A percentile compares a stretch with the other conserved stretches of the same genome.
Evolutionary conservation across 305 asterid genomes (phyloP).

Genomic region (Coffea humblotiana): DNA sequence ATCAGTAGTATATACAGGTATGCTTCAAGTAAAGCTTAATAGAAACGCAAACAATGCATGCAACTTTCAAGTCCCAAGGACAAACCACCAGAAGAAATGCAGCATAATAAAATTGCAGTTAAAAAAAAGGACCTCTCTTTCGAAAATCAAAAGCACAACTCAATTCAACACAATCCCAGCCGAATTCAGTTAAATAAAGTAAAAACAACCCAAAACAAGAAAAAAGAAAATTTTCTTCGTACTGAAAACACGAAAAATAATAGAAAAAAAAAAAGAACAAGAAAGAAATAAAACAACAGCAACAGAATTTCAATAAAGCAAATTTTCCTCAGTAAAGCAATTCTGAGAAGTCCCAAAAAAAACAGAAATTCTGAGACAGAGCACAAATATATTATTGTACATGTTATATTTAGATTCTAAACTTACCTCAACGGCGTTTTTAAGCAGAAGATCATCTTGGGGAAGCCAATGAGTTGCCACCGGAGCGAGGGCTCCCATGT

Average conservation of each 20-base stretch:
- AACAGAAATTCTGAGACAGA: neutral
- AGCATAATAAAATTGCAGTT: neutral
- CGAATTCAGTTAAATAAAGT: neutral
- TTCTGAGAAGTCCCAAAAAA: neutral
- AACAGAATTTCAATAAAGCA: neutral
- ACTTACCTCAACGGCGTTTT: constrained; percentile 61
- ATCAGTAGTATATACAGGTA: neutral
- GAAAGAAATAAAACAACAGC: neutral
- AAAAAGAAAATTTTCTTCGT: no score
- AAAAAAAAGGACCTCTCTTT: neutral
- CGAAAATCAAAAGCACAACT: neutral
- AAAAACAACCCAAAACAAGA: neutral
- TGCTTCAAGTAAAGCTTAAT: neutral
- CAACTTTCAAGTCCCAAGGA: constrained; percentile 13
- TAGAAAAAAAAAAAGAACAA: neutral
- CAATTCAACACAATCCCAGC: neutral
- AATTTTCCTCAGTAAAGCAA: neutral
- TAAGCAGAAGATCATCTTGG: constrained; percentile 67
- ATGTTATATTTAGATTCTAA: neutral
- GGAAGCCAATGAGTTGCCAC: constrained; percentile 54
- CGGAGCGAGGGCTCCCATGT: constrained; percentile 69
- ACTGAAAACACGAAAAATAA: neutral
- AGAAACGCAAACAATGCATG: constrained; percentile 9
- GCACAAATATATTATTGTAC: neutral
- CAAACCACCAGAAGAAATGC: neutral